Evolutionary conservation across 1,284 basidiomycete genomes (phyloP), one percentile per base, ranked within the genome.

Genomic region (Heterobasidion annosum): DNA sequence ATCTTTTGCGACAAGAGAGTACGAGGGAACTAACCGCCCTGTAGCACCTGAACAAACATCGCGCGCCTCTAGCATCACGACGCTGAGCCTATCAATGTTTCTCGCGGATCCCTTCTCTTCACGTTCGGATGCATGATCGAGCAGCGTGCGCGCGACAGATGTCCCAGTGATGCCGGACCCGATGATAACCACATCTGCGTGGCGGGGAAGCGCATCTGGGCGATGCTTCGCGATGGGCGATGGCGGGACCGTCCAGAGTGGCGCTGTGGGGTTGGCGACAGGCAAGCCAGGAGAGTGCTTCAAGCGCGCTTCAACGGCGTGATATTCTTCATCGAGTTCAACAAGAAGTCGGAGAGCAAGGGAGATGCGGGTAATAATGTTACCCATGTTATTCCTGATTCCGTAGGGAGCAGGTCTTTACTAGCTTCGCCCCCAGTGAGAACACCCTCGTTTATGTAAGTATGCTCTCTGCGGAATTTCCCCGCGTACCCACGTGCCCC

Each of bases 81-180:
- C 63, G 34, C 69, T 67, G 2, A 77, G 62, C 3, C 59, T 13
- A 4, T 16, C 16, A 13, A 2, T 8, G 13, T 43, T 43, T 16
- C 16, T 16, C 13, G 12, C 16, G 13, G 12, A 13, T 16, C 40
- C 40, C 16, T 13, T 16, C 6, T 43, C 16, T 34, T 40, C 49
- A 25, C 40, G 50, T 2, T 52, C 58, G 12, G 61, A 63, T n/a
- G 68, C 64, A 37, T 59, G 62, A n/a, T 73, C 68, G 8, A 88
- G 67, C 19, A 84, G 57, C 3, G 76, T 74, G 54, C 79, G 75
- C 10, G 76, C 78, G 52, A 85, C 66, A 0, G 80, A 74, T 0
- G 82, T 72, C 0, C 85, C 83, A 2, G 85, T 85, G 53, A 88
- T 84, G 0, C 86, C 86, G 16, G 83, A 85, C 3, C 85, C 86